Evolutionary conservation across 495 filamentous ascomycete species (phyloP), one percentile per base, ranked within the genome.

Genomic region (Delitschia confertaspora): DNA sequence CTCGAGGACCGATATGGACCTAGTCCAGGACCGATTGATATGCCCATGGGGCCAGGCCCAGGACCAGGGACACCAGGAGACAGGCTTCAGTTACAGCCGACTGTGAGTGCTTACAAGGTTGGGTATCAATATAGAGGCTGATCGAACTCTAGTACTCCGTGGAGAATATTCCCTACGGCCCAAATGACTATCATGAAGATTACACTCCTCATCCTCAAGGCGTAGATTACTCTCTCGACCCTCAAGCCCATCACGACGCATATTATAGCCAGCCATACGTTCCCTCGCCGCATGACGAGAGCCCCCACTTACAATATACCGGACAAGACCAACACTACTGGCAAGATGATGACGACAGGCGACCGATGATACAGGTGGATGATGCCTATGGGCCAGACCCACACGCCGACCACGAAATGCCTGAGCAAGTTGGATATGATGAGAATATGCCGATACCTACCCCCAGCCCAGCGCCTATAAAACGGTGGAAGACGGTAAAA

Each of bases 401-500:
- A 20, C 58, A 52, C 44, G 55, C 46, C 16, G 74, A 69, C 42
- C 56, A 63, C 23, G 64, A 69, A 39, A 65, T 71, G 35, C 55
- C 62, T 7, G 64, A 63, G 13, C 48, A 47, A 32, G 47, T 37
- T 7, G 65, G 59, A 32, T 49, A 58, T 27, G 56, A 63, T 22
- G 49, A 59, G 10, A 45, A 62, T 4, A 55, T 58, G 44, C 56
- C 66, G 39, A 59, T 49, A 23, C 72, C 70, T 17, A 74, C 74
- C 1, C 75, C 76, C 4, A 76, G 70, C 30, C 74, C 77, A n/a
- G 76, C 69, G n/a, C 67, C 78, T 8, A 79, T 96, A 53, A 79
- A 83, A 58, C 76, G 93, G 60, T 95, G 86, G 86, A 96, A 96
- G 69, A 96, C 93, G 3, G 89, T 96, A 14, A 99, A 96, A 62